These are phyloP conservation scores for Cryoendolithus antarcticus DNA, from an alignment of 2,329 filamentous ascomycete species.

Conservation along the genomic window DNA sequence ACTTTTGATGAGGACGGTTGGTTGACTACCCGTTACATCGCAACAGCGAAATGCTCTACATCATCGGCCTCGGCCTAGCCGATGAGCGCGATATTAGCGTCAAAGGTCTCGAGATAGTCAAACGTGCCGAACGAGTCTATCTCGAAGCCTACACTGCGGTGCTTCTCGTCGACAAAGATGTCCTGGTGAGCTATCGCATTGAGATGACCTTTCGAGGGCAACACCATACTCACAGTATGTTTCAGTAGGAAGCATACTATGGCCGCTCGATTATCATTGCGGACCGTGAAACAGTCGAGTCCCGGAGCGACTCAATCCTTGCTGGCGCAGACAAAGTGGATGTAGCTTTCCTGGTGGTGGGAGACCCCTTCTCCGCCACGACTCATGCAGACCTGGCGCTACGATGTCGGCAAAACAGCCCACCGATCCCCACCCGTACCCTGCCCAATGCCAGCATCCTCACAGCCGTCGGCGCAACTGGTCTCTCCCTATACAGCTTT, in stretches of 20 bases:
- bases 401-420: constrained; percentile 73
- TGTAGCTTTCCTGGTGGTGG: constrained; percentile 89
- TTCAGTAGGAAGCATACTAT: constrained; percentile 86
- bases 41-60: no score
- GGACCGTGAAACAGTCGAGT: constrained; percentile 96
- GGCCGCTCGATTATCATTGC: constrained; percentile 77
- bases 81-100: constrained; percentile 97
- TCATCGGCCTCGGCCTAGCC: constrained; percentile 85
- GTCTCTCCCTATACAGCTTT: constrained; percentile 94
- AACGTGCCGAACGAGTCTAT: constrained; percentile 78
- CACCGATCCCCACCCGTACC: constrained; percentile 66
- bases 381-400: constrained; percentile 94
- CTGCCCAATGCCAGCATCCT: constrained; percentile 94
- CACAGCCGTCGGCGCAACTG: constrained; percentile 84
- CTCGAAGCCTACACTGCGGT: constrained; percentile 97
- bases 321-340: constrained; percentile 68
- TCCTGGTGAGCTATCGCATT: constrained; percentile 49
- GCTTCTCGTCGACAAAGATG: constrained; percentile 72
- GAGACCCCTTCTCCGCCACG: constrained; percentile 92
- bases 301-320: constrained; percentile 81
- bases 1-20: no score
- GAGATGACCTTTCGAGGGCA: no score
- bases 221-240: constrained; percentile 3
- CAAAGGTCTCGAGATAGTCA: constrained; percentile 84
- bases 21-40: no score